Percentiles rank a stretch among this genome's conserved stretches.
Evolutionary conservation across 192 early-diverging fungal species (phyloP).

Genomic region (Jimgerdemannia flammicorona): DNA sequence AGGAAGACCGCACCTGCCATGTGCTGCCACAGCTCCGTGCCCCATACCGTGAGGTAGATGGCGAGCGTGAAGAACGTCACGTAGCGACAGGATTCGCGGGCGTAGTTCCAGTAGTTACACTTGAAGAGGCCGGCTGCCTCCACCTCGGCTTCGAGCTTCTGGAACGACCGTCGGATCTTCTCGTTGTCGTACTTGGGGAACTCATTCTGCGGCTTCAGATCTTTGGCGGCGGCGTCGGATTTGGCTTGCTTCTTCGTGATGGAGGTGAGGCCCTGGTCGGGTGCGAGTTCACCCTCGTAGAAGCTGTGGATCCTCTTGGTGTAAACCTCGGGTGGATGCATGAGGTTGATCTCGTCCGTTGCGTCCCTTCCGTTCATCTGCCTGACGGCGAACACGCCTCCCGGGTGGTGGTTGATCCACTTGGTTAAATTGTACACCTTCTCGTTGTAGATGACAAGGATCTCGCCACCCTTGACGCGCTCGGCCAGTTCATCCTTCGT

Average conservation of each 20-base stretch:
- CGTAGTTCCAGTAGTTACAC: constrained; percentile 52
- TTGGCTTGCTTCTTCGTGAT: background rate
- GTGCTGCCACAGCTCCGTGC: constrained; percentile 48
- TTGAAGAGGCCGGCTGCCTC: constrained; percentile 60
- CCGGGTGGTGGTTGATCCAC: constrained; percentile 83
- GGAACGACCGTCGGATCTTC: constrained; percentile 39
- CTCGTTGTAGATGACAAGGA: constrained; percentile 76
- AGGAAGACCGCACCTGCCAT: constrained; percentile 55
- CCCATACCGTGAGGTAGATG: constrained; percentile 37
- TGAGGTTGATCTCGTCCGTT: constrained; percentile 81
- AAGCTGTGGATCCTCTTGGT: constrained; percentile 73
- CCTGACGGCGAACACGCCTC: constrained; percentile 84
- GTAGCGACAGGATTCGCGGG: constrained; percentile 47
- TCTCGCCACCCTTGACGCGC: constrained; percentile 59
- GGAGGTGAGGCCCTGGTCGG: constrained; percentile 6
- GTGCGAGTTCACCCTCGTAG: constrained; percentile 68
- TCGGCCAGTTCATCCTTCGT: constrained; percentile 29
- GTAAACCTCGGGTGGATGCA: constrained; percentile 83
- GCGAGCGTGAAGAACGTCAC: constrained; percentile 39
- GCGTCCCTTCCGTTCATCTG: constrained; percentile 90
- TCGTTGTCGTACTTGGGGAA: constrained; percentile 4
- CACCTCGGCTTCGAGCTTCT: constrained; percentile 63
- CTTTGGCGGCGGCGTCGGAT: background rate
- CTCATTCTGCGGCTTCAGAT: background rate
- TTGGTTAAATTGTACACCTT: constrained; percentile 89